phyloP scores from a whole-genome alignment of 768 basidiomycete species.

The Mycena kentingensis region DNA sequence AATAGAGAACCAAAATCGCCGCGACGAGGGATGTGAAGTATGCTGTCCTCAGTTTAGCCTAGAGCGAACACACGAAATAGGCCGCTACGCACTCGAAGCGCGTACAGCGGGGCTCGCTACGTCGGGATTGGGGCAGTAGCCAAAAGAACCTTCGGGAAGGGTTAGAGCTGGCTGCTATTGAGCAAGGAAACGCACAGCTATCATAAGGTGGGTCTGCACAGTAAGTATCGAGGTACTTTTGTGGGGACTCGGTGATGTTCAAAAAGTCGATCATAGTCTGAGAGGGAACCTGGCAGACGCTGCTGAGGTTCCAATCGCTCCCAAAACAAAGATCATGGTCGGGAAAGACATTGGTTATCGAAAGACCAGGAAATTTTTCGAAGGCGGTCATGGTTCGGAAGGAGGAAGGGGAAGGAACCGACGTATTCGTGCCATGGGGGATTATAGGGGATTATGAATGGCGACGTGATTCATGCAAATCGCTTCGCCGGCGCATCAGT shows the following conservation, averaged over 20 bases:
- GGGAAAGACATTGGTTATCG: not conserved
- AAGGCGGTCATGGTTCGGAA: not conserved
- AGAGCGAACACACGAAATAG: not conserved
- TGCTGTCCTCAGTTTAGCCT: slow-evolving; percentile 4
- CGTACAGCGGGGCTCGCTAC: slow-evolving; percentile 19
- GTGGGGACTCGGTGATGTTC: slow-evolving; percentile 12
- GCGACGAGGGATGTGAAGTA: slow-evolving; percentile 20
- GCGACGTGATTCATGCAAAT: too few relatives aligned
- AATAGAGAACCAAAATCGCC: slow-evolving; percentile 18
- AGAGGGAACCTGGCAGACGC: slow-evolving; percentile 14
- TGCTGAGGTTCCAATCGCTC: slow-evolving; percentile 11
- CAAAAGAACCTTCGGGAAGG: too few relatives aligned
- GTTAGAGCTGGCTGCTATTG: too few relatives aligned
- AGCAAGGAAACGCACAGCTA: slow-evolving; percentile 19
- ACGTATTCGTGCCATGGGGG: too few relatives aligned
- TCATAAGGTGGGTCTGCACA: slow-evolving; percentile 15
- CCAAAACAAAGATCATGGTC: slow-evolving; percentile 19
- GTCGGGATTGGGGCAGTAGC: too few relatives aligned
- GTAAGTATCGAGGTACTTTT: slow-evolving; percentile 10
- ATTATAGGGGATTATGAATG: too few relatives aligned
- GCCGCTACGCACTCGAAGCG: slow-evolving; percentile 5
- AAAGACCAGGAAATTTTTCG: not conserved
- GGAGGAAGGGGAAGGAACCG: not conserved
- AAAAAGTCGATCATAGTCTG: slow-evolving; percentile 16
- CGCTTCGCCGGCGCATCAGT: too few relatives aligned